Evolutionary conservation across 1,284 basidiomycete genomes (phyloP).

Genomic region (Tranzscheliella williamsii): DNA sequence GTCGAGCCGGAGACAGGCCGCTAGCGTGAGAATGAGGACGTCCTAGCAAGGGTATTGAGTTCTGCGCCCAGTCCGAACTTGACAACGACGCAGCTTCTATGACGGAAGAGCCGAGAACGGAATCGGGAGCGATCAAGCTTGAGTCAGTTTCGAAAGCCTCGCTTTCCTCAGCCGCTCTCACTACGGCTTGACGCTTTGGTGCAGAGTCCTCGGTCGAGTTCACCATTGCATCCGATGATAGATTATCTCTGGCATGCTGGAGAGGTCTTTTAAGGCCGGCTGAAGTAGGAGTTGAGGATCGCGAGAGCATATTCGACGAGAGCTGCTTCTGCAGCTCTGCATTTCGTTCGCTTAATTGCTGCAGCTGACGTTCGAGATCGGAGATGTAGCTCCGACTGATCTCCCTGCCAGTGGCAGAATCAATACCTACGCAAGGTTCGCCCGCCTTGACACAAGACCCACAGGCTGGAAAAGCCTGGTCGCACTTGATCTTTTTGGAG

Average conservation of each 20-base stretch:
- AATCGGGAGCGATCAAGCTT: too few species aligned
- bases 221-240: too few species aligned
- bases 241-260: conserved; percentile 21
- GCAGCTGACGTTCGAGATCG: conserved; percentile 32
- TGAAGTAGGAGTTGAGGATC: conserved; percentile 1
- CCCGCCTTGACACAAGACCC: conserved; percentile 41
- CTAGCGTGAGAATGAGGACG: conserved; percentile 33
- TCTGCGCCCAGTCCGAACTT: too few species aligned
- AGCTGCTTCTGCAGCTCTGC: conserved; percentile 24
- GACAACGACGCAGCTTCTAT: too few species aligned
- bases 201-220: too few species aligned
- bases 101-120: too few species aligned
- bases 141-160: too few species aligned
- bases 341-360: conserved; percentile 26
- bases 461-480: conserved; percentile 38
- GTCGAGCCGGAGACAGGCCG: conserved; percentile 32
- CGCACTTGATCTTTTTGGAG: conserved; percentile 44
- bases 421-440: conserved; percentile 36
- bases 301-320: conserved; percentile 2
- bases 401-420: conserved; percentile 38
- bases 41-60: conserved; percentile 5
- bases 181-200: too few species aligned
- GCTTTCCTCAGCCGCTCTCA: too few species aligned
- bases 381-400: conserved; percentile 39
- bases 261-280: conserved; percentile 17